Evolutionary conservation across 2,329 filamentous ascomycete species (phyloP).

Genomic region (Hypoxylon rubiginosum): DNA sequence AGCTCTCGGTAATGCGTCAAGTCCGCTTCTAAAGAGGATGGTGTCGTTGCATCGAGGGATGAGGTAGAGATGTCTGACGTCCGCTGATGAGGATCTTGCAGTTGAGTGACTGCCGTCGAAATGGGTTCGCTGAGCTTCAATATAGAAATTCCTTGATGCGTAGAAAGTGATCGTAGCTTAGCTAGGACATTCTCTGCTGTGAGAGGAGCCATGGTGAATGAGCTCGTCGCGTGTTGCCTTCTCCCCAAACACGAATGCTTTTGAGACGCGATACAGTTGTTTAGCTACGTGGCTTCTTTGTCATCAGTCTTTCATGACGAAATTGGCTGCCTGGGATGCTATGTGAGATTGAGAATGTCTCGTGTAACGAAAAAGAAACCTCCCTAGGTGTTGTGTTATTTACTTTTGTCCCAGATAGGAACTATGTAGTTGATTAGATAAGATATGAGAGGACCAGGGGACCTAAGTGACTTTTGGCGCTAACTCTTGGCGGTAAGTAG

Average conservation of each 20-base stretch:
- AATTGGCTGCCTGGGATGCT: not conserved
- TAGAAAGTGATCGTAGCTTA: slow-evolving; percentile 67
- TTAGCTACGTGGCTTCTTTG: not conserved
- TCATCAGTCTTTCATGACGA: not conserved
- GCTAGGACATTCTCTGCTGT: slow-evolving; percentile 60
- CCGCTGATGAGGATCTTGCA: slow-evolving; percentile 61
- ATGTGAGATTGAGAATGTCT: not conserved
- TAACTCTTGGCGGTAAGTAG: not conserved
- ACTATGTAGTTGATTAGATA: slow-evolving; percentile 28
- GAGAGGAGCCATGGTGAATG: slow-evolving; percentile 42
- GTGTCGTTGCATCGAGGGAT: slow-evolving; percentile 75
- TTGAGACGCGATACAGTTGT: not conserved
- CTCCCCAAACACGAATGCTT: not conserved
- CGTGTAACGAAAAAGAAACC: not conserved
- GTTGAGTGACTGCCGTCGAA: slow-evolving; percentile 63
- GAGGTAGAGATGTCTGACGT: slow-evolving; percentile 80
- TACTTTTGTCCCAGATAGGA: slow-evolving; percentile 55
- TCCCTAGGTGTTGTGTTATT: slow-evolving; percentile 53
- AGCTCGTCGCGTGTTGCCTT: slow-evolving; percentile 8
- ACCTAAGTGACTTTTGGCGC: no score
- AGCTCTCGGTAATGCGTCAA: slow-evolving; percentile 93
- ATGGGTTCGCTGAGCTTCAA: slow-evolving; percentile 83
- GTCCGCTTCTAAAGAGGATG: slow-evolving; percentile 84
- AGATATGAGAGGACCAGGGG: not conserved
- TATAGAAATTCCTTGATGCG: slow-evolving; percentile 76